A percentile compares a stretch with the other conserved stretches of the same genome.
Evolutionary conservation across 2,329 filamentous ascomycete species (phyloP).

Genomic region (Colletotrichum limetticola): DNA sequence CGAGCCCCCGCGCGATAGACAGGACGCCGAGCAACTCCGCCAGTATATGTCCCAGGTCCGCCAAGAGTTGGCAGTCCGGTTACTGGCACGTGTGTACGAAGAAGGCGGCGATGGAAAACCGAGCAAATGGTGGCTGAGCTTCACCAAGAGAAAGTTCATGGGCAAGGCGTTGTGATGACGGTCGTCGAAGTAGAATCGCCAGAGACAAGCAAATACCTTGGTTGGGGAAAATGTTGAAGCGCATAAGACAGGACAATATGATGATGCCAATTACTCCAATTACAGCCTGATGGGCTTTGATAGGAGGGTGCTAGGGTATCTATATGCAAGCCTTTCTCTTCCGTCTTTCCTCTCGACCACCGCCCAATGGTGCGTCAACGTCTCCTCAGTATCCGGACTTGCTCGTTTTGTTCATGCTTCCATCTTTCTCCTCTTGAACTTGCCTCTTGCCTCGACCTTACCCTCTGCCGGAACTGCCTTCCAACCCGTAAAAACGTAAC

Average conservation of each 20-base stretch:
- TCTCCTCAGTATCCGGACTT: neutral
- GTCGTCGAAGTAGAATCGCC: slow-evolving; percentile 1
- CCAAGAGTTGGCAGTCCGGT: slow-evolving; percentile 85
- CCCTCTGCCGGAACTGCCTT: slow-evolving; percentile 83
- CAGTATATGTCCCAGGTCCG: slow-evolving; percentile 93
- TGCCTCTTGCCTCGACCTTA: slow-evolving; percentile 84
- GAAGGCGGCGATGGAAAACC: slow-evolving; percentile 77
- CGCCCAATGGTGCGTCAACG: neutral
- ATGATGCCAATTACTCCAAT: slow-evolving; percentile 26
- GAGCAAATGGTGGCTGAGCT: slow-evolving; percentile 97
- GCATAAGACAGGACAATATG: slow-evolving; percentile 15
- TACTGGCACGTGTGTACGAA: slow-evolving; percentile 88
- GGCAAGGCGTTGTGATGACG: slow-evolving; percentile 80
- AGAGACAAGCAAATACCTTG: neutral
- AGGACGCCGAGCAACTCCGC: slow-evolving; percentile 88
- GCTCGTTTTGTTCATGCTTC: slow-evolving; percentile 42
- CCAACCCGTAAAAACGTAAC: slow-evolving; percentile 88
- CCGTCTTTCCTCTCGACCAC: neutral
- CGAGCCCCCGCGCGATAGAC: slow-evolving; percentile 85
- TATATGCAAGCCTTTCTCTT: slow-evolving; percentile 17
- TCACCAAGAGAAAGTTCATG: slow-evolving; percentile 99
- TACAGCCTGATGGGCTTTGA: slow-evolving; percentile 3
- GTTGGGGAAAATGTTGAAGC: slow-evolving; percentile 13
- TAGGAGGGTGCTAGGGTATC: slow-evolving; percentile 26
- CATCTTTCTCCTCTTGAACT: slow-evolving; percentile 76